Conservation (phyloP, 208 protist species). For the Entamoeba invadens region DNA sequence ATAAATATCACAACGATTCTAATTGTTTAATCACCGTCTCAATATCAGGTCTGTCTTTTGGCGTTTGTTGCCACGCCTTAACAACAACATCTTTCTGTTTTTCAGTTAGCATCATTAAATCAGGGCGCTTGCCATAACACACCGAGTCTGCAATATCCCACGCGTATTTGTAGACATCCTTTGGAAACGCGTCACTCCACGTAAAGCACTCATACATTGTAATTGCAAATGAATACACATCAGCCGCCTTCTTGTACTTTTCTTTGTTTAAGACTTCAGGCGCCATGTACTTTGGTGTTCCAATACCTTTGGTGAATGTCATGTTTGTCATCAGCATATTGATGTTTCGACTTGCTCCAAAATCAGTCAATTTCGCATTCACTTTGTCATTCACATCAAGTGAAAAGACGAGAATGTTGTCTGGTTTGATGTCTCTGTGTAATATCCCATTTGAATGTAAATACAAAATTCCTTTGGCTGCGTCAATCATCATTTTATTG, state of each 20-base stretch:
- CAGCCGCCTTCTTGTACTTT: constrained; percentile 30
- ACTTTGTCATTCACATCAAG: neutral
- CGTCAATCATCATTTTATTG: neutral
- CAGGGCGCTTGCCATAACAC: neutral
- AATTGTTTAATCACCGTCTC: too few relatives aligned
- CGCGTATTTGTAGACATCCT: neutral
- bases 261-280: constrained; percentile 34
- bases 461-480: neutral
- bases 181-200: constrained; percentile 2
- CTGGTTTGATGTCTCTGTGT: constrained; percentile 9
- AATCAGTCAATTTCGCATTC: constrained; percentile 16
- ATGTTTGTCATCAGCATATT: neutral
- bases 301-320: neutral
- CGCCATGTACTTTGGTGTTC: constrained; percentile 31
- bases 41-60: too few relatives aligned
- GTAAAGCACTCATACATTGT: constrained; percentile 38
- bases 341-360: neutral
- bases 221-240: constrained; percentile 47
- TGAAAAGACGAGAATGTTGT: constrained; percentile 9
- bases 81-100: too few relatives aligned
- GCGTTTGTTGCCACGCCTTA: too few relatives aligned
- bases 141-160: neutral
- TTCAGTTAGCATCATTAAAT: too few relatives aligned
- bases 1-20: too few relatives aligned
- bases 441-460: constrained; percentile 1